A percentile compares a stretch with the other conserved stretches of the same genome.
Evolutionary conservation across 2,329 filamentous ascomycete genomes (phyloP).

Genomic region (Trichoderma sp.): DNA sequence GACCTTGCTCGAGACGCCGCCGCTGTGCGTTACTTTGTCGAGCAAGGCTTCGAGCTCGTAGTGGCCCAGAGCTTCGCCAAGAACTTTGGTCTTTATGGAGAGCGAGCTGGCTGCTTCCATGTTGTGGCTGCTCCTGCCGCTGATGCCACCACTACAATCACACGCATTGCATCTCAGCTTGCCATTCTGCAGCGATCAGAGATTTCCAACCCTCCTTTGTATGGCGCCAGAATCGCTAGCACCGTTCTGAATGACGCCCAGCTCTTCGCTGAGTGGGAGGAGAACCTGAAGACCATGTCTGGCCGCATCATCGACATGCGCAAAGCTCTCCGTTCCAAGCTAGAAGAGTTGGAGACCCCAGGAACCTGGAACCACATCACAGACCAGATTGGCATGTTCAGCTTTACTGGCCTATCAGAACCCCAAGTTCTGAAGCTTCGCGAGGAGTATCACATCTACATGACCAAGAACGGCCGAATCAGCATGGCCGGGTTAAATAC

Average conservation of each 20-base stretch:
- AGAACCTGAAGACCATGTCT: constrained; percentile 89
- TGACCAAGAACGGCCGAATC: constrained; percentile 97
- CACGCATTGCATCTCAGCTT: constrained; percentile 80
- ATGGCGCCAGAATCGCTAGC: constrained; percentile 86
- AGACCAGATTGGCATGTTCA: constrained; percentile 99
- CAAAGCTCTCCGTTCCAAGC: constrained; percentile 70
- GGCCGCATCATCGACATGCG: constrained; percentile 95
- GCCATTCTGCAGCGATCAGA: constrained; percentile 94
- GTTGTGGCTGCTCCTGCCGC: constrained; percentile 74
- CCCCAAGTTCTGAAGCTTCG: constrained; percentile 71
- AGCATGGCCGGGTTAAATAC: constrained; percentile 98
- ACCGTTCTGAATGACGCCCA: constrained; percentile 78
- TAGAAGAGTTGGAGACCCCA: constrained; percentile 83
- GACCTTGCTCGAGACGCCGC: constrained; percentile 81
- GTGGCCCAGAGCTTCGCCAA: constrained; percentile 96
- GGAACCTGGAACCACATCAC: constrained; percentile 97
- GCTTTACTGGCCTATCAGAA: constrained; percentile 80
- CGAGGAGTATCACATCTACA: constrained; percentile 75
- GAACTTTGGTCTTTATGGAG: constrained; percentile 96
- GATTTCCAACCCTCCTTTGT: constrained; percentile 95
- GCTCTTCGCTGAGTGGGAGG: constrained; percentile 90
- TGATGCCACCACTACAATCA: constrained; percentile 62
- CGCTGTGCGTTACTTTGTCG: constrained; percentile 92
- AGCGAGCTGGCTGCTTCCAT: constrained; percentile 96
- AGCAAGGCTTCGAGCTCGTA: constrained; percentile 85